Conservation (phyloP, 164 flowering plant genomes). For the Cinnamomum chago region DNA sequence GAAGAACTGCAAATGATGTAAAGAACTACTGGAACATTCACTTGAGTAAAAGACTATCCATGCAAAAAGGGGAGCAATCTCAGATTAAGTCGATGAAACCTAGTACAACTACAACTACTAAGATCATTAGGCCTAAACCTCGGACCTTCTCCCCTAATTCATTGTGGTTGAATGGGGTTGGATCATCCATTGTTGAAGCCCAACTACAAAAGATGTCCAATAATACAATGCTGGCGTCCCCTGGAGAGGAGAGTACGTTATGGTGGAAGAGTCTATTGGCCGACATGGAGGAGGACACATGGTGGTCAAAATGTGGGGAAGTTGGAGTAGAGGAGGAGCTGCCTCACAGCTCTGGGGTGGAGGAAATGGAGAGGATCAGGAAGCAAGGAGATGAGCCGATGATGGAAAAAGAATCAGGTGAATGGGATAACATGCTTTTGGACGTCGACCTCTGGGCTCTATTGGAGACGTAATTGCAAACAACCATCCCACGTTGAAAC, state of each 20-base stretch:
- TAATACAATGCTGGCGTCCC: background rate
- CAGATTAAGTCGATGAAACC: background rate
- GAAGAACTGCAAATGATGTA: conserved; percentile 15
- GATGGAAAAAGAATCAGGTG: background rate
- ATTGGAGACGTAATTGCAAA: background rate
- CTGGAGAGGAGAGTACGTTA: background rate
- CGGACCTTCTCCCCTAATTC: conserved; percentile 7
- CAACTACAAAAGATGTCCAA: background rate
- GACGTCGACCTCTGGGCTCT: background rate
- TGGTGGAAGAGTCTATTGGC: conserved; percentile 5
- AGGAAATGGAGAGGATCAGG: background rate
- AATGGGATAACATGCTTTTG: background rate
- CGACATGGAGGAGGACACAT: background rate
- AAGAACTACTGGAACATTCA: conserved; percentile 15
- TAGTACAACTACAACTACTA: background rate
- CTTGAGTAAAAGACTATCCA: background rate
- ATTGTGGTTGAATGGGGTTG: background rate
- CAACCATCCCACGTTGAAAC: no score
- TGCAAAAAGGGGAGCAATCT: no score
- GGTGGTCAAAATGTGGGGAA: no score
- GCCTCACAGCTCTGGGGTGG: background rate
- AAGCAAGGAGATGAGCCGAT: background rate
- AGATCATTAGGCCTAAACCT: conserved; percentile 10
- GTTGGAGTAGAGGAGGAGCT: background rate
- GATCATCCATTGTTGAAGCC: background rate